Percentiles rank a stretch among this genome's conserved stretches.
Conservation (phyloP, 2,329 filamentous ascomycete species). For the Ophiostoma himal-ulmi region DNA sequence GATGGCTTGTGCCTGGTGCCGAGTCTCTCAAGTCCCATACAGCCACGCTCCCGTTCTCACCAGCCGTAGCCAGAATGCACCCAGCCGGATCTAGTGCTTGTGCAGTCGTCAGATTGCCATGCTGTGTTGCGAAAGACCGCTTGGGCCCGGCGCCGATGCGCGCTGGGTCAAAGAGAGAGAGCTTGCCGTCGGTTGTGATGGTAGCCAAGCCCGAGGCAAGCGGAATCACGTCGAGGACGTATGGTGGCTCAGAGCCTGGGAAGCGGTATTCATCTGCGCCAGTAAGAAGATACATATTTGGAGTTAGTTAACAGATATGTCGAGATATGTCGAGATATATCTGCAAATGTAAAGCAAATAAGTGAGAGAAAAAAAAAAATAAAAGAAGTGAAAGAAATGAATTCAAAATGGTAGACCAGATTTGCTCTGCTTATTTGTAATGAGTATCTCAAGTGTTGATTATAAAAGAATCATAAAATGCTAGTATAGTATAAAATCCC, state of each 20-base stretch:
- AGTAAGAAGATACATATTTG: constrained; percentile 39
- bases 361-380: background rate
- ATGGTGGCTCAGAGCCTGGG: constrained; percentile 38
- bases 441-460: background rate
- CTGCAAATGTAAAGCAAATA: background rate
- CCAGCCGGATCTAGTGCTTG: constrained; percentile 48
- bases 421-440: background rate
- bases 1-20: constrained; percentile 36
- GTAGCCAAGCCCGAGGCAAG: constrained; percentile 49
- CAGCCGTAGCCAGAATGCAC: constrained; percentile 60
- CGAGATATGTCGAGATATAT: background rate
- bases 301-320: background rate
- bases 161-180: constrained; percentile 58
- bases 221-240: constrained; percentile 55
- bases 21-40: constrained; percentile 59
- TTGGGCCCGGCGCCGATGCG: constrained; percentile 49
- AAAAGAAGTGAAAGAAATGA: background rate
- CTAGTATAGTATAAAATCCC: background rate
- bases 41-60: constrained; percentile 62
- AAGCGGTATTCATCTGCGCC: constrained; percentile 39
- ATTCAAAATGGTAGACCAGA: background rate
- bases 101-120: constrained; percentile 60
- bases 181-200: constrained; percentile 64
- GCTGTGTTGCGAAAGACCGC: constrained; percentile 45
- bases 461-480: background rate